Base-by-base conservation (phyloP, 768 basidiomycete species). In the Phlebiopsis gigantea region DNA sequence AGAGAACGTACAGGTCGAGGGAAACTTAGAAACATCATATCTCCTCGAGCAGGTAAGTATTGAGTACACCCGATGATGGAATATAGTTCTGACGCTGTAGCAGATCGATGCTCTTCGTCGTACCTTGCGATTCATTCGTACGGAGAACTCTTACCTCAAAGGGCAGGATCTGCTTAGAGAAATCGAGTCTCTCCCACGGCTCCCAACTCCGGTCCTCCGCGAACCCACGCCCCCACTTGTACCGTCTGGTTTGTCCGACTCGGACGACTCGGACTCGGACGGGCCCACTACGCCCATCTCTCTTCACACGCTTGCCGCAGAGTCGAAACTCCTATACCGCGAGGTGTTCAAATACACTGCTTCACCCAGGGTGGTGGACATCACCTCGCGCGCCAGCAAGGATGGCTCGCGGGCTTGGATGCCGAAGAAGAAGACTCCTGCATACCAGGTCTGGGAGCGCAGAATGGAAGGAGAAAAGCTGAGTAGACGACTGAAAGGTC, bases 121-220 rank as follows among this genome's bases (percentile, higher is more conserved):
- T 5, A 90, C 95, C 0, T 84, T 98, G 26, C 84, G 92, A 19
- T 98, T 90, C 82, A 77, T 99, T n/a, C 85, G 95, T 22, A 85
- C 80, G 31, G 95, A 98, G 71, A 98, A 98, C 68, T 82, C 91
- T 2, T 93, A 91, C 67, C 85, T 98, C 72, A 94, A 90, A 67
- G 92, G 93, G 2, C 90, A 93, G 69, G 93, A 95, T 64, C 80
- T 98, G 0, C 82, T 98, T 57, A 79, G 80, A 51, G 90, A 93
- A 63, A 85, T 98, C 55, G 82, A 88, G 60, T 66, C 83, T 5
- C 77, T 98, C 0, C 89, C 88, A 17, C 75, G 75, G 0, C 80
- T 91, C n/a, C 74, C 79, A 4, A 75, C 75, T 48, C 77, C 78
- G 10, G 58, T 75, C 57, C 67, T 70, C 34, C 73, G 83, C 46